Conservation (phyloP, 495 filamentous ascomycete species). For the Penicillium angulare region DNA sequence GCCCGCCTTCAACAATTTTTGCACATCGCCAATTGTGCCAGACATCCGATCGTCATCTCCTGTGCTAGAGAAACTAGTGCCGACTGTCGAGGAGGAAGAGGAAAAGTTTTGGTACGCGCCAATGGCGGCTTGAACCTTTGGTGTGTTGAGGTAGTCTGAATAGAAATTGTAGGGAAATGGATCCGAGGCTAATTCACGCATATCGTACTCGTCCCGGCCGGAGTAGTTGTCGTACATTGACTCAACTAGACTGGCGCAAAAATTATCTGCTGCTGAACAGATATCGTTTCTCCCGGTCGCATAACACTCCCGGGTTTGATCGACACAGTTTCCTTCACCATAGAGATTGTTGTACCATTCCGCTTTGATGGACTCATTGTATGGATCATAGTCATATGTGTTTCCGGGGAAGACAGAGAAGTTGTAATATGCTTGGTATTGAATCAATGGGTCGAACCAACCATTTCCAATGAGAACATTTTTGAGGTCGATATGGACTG, state of each 20-base stretch:
- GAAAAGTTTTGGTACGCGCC: slow-evolving; percentile 60
- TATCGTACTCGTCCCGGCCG: slow-evolving; percentile 59
- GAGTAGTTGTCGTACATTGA: slow-evolving; percentile 49
- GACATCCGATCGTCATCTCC: slow-evolving; percentile 56
- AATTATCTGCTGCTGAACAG: slow-evolving; percentile 50
- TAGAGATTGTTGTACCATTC: slow-evolving; percentile 62
- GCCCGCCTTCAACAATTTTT: slow-evolving; percentile 48
- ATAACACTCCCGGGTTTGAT: slow-evolving; percentile 50
- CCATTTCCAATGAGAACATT: slow-evolving; percentile 58
- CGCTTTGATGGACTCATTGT: slow-evolving; percentile 40
- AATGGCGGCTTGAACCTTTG: slow-evolving; percentile 55
- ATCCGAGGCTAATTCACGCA: slow-evolving; percentile 55
- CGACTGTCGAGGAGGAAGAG: slow-evolving; percentile 43
- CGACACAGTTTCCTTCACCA: slow-evolving; percentile 60
- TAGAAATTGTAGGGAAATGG: slow-evolving; percentile 62
- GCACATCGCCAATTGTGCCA: slow-evolving; percentile 49
- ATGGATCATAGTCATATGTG: slow-evolving; percentile 58
- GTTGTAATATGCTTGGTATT: slow-evolving; percentile 65
- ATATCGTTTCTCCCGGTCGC: slow-evolving; percentile 41
- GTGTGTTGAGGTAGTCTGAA: slow-evolving; percentile 56
- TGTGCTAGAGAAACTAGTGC: slow-evolving; percentile 49
- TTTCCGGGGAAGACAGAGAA: slow-evolving; percentile 56
- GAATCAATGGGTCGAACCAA: slow-evolving; percentile 58
- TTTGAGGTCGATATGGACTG: slow-evolving; percentile 52
- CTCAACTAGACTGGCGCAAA: slow-evolving; percentile 56